Evolutionary conservation across 331 rosid genomes (phyloP), one percentile per base, ranked within the genome.

Genomic region (Pyracantha coccinea): DNA sequence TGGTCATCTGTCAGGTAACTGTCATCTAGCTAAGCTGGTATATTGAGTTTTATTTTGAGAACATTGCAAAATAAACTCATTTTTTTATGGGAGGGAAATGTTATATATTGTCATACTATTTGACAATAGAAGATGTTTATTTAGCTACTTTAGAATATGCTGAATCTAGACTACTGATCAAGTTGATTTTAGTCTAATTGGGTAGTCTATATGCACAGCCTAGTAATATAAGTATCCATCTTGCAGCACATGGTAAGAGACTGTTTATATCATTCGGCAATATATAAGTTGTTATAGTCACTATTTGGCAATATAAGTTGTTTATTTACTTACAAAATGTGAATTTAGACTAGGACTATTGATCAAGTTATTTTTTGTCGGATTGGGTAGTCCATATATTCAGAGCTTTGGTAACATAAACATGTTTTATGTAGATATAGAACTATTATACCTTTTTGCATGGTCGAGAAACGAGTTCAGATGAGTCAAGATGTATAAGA

Each of bases 1-100:
- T 93, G 97, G 5, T 93, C 70, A 11, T 88, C 12, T 75, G 82
- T 45, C 77, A 83, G 86, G 98, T 90, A 79, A 8, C 52, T 32
- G 2, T 32, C 67, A 20, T 45, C 66, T 11, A 11, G 29, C 8
- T 58, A 20, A 38, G 38, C 5, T 57, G 57, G 11, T 52, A 52
- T 52, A 52, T 17, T 7, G 57, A 52, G 57, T 17, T 17, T 38
- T 50, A 52, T 17, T 2, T 0, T 17, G 57, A 52, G 19, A 50
- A 52, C n/a, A 6, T 17, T 52, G 57, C 57, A 52, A 52, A 50
- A 52, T 52, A 17, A 2, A 52, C 57, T 52, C 57, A 0, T 6
- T 16, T 15, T 47, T 16, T 50, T 0, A 17, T 52, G 57, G 57
- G 57, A 7, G 10, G 4, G 21, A 7, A 52, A 52, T 17, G 57